Evolutionary conservation across 129 eudicot genomes (phyloP).

Genomic region (Mikania micrantha): DNA sequence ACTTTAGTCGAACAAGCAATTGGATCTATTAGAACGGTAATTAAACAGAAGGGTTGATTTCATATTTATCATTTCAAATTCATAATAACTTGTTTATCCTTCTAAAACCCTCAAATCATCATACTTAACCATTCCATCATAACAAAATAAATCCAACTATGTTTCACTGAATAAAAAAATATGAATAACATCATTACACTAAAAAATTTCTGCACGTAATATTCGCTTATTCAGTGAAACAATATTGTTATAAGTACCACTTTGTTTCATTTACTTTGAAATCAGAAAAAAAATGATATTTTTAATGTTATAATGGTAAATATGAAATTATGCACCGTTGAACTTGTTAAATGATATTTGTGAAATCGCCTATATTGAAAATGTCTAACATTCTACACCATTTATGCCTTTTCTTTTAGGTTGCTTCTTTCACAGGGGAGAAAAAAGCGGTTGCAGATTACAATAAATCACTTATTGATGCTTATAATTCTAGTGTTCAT

Average conservation of each 20-base stretch:
- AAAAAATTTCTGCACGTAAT: not conserved
- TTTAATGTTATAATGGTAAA: not conserved
- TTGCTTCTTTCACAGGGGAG: slow-evolving; percentile 89
- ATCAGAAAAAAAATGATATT: not conserved
- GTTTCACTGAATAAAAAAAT: not conserved
- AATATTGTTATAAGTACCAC: not conserved
- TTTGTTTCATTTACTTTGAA: not conserved
- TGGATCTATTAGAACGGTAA: slow-evolving; percentile 89
- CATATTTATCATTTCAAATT: not conserved
- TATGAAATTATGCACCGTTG: not conserved
- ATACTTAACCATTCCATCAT: not conserved
- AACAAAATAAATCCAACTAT: not conserved
- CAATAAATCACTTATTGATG: slow-evolving; percentile 53
- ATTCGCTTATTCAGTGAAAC: not conserved
- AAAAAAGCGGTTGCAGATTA: slow-evolving; percentile 68
- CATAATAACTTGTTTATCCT: not conserved
- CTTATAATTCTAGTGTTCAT: slow-evolving; percentile 61
- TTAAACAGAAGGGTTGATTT: not conserved
- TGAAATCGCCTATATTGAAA: not conserved
- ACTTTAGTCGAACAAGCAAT: slow-evolving; percentile 78
- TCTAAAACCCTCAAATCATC: not conserved
- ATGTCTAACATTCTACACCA: not conserved
- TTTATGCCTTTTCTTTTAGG: slow-evolving; percentile 29
- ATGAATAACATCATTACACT: not conserved
- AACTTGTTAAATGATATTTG: not conserved